Evolutionary conservation across 345 rosid species (phyloP).

Genomic region (Aethionema arabicum): DNA sequence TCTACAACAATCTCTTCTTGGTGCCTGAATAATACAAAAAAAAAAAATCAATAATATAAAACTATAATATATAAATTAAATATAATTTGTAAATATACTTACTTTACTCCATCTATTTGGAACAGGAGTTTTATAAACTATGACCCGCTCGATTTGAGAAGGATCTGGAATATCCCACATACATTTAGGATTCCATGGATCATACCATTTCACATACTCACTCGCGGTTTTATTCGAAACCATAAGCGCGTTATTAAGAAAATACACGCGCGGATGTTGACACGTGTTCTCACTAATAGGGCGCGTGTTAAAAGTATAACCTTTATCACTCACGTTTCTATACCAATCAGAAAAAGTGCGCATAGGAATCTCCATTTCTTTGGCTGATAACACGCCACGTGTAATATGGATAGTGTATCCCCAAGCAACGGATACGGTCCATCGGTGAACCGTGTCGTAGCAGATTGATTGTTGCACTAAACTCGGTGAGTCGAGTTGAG

Average conservation of each 20-base stretch:
- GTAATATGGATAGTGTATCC: constrained; percentile 67
- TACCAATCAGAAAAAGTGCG: constrained; percentile 71
- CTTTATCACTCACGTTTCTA: constrained; percentile 29
- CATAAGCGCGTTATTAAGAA: constrained; percentile 38
- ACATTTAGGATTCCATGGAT: constrained; percentile 37
- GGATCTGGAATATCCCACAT: constrained; percentile 48
- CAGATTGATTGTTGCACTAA: constrained; percentile 71
- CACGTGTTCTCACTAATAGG: constrained; percentile 40
- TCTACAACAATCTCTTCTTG: constrained; percentile 61
- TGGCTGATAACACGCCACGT: constrained; percentile 48
- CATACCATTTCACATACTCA: constrained; percentile 39
- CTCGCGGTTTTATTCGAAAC: constrained; percentile 40
- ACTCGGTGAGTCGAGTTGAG: constrained; percentile 58
- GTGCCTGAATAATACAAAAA: constrained; percentile 38
- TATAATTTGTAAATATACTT: constrained; percentile 11
- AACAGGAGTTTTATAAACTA: constrained; percentile 46
- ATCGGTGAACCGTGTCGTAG: constrained; percentile 48
- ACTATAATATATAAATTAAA: neutral
- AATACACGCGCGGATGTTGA: constrained; percentile 53
- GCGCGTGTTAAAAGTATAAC: constrained; percentile 61
- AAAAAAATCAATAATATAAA: neutral
- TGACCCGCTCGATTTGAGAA: constrained; percentile 30
- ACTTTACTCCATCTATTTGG: constrained; percentile 51
- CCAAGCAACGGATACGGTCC: constrained; percentile 85
- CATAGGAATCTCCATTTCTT: constrained; percentile 52